These are phyloP conservation scores for Hydrangea macrophylla DNA, from an alignment of 148 eudicot genomes.

Conservation along the genomic window DNA sequence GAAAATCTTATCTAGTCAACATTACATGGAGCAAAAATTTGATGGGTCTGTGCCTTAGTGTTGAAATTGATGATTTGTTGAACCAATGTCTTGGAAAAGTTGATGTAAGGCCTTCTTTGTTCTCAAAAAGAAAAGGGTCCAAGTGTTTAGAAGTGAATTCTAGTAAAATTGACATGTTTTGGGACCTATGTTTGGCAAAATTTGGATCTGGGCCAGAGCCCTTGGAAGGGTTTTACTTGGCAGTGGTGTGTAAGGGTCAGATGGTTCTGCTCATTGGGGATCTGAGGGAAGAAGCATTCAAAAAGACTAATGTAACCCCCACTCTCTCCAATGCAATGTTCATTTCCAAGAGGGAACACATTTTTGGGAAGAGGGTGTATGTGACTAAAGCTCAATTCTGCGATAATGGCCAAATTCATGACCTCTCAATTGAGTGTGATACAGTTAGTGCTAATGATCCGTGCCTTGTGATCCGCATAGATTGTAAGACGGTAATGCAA, in stretches of 20 bases:
- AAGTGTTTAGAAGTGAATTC: constrained; percentile 32
- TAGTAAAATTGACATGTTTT: constrained; percentile 33
- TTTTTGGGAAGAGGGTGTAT: constrained; percentile 46
- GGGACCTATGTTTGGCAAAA: constrained; percentile 49
- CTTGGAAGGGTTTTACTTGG: constrained; percentile 36
- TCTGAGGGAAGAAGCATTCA: constrained; percentile 44
- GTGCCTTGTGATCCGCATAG: constrained; percentile 31
- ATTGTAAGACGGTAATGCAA: constrained; percentile 37
- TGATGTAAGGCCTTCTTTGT: constrained; percentile 47
- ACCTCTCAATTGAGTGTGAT: constrained; percentile 41
- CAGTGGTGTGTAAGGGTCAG: constrained; percentile 33
- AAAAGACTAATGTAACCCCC: constrained; percentile 33
- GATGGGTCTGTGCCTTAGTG: constrained; percentile 47
- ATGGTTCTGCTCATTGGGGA: constrained; percentile 45
- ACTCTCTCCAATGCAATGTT: constrained; percentile 21
- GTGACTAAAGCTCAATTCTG: constrained; percentile 39
- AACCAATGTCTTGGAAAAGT: constrained; percentile 37
- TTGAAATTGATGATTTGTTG: constrained; percentile 32
- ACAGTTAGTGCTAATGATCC: constrained; percentile 25
- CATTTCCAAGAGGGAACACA: constrained; percentile 41
- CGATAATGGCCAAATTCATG: constrained; percentile 40
- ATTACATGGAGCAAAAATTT: constrained; percentile 43
- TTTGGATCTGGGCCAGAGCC: constrained; percentile 54
- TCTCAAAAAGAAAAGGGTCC: constrained; percentile 49
- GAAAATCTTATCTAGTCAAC: constrained; percentile 32